These are phyloP conservation scores for Rhinocladiella mackenziei DNA, from an alignment of 2,329 filamentous ascomycete species.

Conservation along the genomic window DNA sequence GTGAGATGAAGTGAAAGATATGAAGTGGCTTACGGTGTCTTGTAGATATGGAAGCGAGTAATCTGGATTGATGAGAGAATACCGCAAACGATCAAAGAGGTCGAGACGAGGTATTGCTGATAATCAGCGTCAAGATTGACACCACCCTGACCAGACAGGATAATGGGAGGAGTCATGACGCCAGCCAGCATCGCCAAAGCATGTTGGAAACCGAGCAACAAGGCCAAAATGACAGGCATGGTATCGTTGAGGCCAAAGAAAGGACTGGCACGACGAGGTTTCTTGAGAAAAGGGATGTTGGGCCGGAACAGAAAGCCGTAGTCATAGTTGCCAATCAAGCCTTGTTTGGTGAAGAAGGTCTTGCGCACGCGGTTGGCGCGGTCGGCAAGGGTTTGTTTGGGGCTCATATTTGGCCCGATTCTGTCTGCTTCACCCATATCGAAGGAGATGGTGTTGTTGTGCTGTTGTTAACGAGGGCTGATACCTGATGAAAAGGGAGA, in stretches of 20 bases:
- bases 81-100: slow-evolving; percentile 64
- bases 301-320: slow-evolving; percentile 82
- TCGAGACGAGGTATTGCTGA: slow-evolving; percentile 64
- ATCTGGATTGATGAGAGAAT: slow-evolving; percentile 64
- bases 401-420: slow-evolving; percentile 41
- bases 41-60: slow-evolving; percentile 59
- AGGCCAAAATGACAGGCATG: slow-evolving; percentile 63
- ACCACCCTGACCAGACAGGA: slow-evolving; percentile 53
- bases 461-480: not conserved
- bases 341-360: slow-evolving; percentile 52
- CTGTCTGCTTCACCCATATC: slow-evolving; percentile 35
- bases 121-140: slow-evolving; percentile 55
- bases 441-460: not conserved
- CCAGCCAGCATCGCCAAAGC: slow-evolving; percentile 63
- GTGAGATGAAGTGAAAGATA: not conserved
- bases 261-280: slow-evolving; percentile 54
- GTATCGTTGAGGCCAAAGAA: slow-evolving; percentile 67
- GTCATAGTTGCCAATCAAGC: slow-evolving; percentile 80
- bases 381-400: slow-evolving; percentile 38
- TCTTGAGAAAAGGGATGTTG: slow-evolving; percentile 77
- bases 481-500: not conserved
- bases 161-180: slow-evolving; percentile 61
- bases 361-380: slow-evolving; percentile 31
- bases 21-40: slow-evolving; percentile 49
- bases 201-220: slow-evolving; percentile 67